A percentile compares a stretch with the other conserved stretches of the same genome.
These are phyloP conservation scores for Trypethelium eluteriae DNA, from an alignment of 495 filamentous ascomycete genomes.

Conservation along the genomic window DNA sequence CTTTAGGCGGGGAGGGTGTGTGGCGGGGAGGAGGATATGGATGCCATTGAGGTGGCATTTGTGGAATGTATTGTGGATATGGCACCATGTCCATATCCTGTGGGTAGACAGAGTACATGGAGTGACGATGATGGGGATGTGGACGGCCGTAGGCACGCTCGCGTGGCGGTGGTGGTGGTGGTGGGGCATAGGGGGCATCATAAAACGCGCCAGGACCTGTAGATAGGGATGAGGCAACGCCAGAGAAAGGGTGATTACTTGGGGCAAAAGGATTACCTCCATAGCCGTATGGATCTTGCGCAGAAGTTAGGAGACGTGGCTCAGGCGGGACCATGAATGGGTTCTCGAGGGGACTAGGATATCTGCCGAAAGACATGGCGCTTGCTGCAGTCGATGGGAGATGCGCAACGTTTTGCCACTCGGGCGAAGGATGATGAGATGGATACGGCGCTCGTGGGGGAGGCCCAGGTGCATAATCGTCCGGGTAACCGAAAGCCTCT, in stretches of 20 bases:
- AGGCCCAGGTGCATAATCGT: constrained; percentile 32
- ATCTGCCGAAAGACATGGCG: constrained; percentile 25
- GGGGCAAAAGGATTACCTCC: constrained; percentile 32
- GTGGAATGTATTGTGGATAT: constrained; percentile 13
- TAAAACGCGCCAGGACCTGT: constrained; percentile 24
- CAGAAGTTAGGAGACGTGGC: constrained; percentile 14
- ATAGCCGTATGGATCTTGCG: constrained; percentile 32
- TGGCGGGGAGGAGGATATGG: constrained; percentile 20
- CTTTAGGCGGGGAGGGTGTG: constrained; percentile 14
- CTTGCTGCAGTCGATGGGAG: constrained; percentile 10
- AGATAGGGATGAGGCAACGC: constrained; percentile 21
- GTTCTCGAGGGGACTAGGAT: constrained; percentile 30
- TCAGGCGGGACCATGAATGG: constrained; percentile 16
- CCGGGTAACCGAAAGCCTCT: constrained; percentile 32
- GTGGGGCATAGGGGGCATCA: constrained; percentile 3
- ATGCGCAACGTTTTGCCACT: constrained; percentile 20
- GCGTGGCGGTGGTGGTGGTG: constrained; percentile 20
- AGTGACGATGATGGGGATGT: constrained; percentile 18
- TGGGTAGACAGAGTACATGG: constrained; percentile 15
- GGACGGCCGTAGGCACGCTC: constrained; percentile 12
- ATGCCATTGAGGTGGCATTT: constrained; percentile 24
- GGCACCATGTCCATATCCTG: neutral
- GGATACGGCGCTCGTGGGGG: constrained; percentile 24
- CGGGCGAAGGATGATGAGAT: constrained; percentile 25
- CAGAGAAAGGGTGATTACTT: constrained; percentile 29